Percentiles rank a stretch among this genome's conserved stretches.
Conservation (phyloP, 2,329 filamentous ascomycete species). For the Falciphora oryzae region DNA sequence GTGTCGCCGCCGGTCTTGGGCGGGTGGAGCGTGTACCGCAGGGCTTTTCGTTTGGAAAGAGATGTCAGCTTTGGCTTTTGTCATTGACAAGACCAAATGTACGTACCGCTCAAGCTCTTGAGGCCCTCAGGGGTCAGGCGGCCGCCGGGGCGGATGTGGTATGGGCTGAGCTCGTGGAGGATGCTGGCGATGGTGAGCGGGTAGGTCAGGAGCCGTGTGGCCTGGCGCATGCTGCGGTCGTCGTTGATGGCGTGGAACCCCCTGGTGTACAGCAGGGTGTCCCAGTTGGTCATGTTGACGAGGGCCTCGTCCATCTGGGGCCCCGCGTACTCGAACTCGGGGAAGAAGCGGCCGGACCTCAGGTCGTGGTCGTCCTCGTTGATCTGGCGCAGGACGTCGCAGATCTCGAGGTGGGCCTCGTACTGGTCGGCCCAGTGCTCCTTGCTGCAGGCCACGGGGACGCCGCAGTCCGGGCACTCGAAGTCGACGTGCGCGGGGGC, state of each 20-base stretch:
- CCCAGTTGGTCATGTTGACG: slow-evolving; percentile 98
- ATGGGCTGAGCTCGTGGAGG: slow-evolving; percentile 90
- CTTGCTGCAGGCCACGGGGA: slow-evolving; percentile 90
- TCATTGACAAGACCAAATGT: slow-evolving; percentile 25
- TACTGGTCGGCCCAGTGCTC: slow-evolving; percentile 96
- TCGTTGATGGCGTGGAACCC: slow-evolving; percentile 89
- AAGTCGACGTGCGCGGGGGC: slow-evolving; percentile 81
- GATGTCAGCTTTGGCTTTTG: slow-evolving; percentile 11
- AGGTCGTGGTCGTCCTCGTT: slow-evolving; percentile 98
- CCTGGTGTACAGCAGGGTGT: slow-evolving; percentile 89
- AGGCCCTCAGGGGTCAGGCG: slow-evolving; percentile 81
- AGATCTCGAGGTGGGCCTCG: slow-evolving; percentile 85
- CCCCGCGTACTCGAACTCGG: slow-evolving; percentile 87
- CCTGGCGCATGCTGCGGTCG: slow-evolving; percentile 85
- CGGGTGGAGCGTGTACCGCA: slow-evolving; percentile 91
- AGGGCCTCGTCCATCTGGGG: slow-evolving; percentile 86
- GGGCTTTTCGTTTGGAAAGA: slow-evolving; percentile 45
- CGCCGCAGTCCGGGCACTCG: slow-evolving; percentile 92
- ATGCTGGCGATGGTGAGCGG: slow-evolving; percentile 88
- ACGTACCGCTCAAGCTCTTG: slow-evolving; percentile 85
- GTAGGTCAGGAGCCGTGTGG: slow-evolving; percentile 88
- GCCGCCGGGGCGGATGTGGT: slow-evolving; percentile 68
- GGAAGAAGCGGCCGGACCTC: slow-evolving; percentile 82
- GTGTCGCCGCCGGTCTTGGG: slow-evolving; percentile 69
- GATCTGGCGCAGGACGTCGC: slow-evolving; percentile 83